A percentile compares a stretch with the other conserved stretches of the same genome.
These are phyloP conservation scores for Gliomastix tumulicola DNA, from an alignment of 2,329 filamentous ascomycete species.

Conservation along the genomic window DNA sequence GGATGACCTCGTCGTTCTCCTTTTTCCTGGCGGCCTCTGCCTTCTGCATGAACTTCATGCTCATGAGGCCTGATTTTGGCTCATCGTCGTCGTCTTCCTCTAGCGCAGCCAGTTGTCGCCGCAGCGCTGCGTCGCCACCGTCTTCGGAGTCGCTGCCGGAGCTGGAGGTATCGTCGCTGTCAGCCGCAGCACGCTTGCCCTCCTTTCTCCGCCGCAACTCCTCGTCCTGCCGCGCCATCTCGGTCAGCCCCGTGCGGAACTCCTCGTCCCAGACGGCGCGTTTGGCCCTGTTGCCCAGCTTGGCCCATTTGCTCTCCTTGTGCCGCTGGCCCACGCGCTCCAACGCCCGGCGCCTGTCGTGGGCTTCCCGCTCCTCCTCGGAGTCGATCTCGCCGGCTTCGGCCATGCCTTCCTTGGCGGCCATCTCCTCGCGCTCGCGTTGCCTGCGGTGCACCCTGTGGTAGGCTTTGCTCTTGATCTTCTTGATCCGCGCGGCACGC, in stretches of 20 bases:
- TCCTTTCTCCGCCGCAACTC: conserved; percentile 75
- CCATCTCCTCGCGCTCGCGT: conserved; percentile 44
- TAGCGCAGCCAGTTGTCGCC: conserved; percentile 33
- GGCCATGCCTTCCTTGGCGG: conserved; percentile 43
- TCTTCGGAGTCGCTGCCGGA: conserved; percentile 47
- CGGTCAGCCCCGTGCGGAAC: conserved; percentile 67
- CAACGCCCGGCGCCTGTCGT: conserved; percentile 70
- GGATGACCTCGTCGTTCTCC: conserved; percentile 71
- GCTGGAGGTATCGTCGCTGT: conserved; percentile 34
- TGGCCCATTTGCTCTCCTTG: conserved; percentile 87
- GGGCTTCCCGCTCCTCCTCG: conserved; percentile 55
- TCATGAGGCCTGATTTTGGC: conserved; percentile 62
- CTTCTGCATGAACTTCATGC: conserved; percentile 92
- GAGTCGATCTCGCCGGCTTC: conserved; percentile 56
- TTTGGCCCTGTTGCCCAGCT: conserved; percentile 71
- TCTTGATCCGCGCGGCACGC: conserved; percentile 87
- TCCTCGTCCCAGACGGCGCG: conserved; percentile 85
- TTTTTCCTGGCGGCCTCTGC: conserved; percentile 73
- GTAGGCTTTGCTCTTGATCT: conserved; percentile 97
- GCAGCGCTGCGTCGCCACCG: conserved; percentile 44
- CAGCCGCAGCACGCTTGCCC: conserved; percentile 48
- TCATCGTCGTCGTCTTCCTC: conserved; percentile 41
- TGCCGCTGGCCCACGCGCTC: conserved; percentile 83
- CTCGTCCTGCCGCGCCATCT: conserved; percentile 77
- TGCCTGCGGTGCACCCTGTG: conserved; percentile 85